Evolutionary conservation across 768 basidiomycete genomes (phyloP), one percentile per base, ranked within the genome.

Genomic region (Mycena kentingensis): DNA sequence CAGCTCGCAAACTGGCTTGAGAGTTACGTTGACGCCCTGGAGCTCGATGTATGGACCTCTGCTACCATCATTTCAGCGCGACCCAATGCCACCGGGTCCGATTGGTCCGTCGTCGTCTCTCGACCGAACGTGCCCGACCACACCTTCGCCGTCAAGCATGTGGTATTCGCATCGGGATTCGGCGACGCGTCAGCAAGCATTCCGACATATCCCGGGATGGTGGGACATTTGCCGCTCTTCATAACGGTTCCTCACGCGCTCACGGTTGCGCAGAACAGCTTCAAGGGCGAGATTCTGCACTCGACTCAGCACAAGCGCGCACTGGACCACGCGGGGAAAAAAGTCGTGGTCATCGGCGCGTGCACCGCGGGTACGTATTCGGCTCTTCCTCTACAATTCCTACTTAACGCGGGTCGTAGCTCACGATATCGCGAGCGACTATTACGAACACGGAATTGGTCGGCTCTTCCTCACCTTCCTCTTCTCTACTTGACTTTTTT

Each of bases 331-430:
- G 52, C 67, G 5, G 84, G 84, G 6, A 87, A 87, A 71, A 85
- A 81, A 58, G 84, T 79, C 5, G 72, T 87, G 1, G 73, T 88
- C n/a, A 71, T 89, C 2, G 86, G 87, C 13, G 78, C 85, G n/a
- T 81, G 82, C 36, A 85, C 79, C 45, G 83, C 82, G 25, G 78
- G 78, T 79, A 60, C 15, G 46, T 22, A 16, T 16, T 16, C 31
- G 31, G 8, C 31, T 8, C 31, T 8, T 32, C 31, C 10, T 8
- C 8, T 16, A 16, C 10, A 8, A 32, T 8, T 8, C 31, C 16
- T 8, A 32, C n/a, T n/a, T 32, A 32, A 8, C 16, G 10, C 31
- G 16, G 31, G 16, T 12, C 41, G 13, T 42, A 42, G 57, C 53
- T 1, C 58, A 59, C 42, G 58, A 59, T 25, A 41, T 59, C 0